These are phyloP conservation scores for Trichoderma polysporum DNA, from an alignment of 2,329 filamentous ascomycete species.

Conservation along the genomic window DNA sequence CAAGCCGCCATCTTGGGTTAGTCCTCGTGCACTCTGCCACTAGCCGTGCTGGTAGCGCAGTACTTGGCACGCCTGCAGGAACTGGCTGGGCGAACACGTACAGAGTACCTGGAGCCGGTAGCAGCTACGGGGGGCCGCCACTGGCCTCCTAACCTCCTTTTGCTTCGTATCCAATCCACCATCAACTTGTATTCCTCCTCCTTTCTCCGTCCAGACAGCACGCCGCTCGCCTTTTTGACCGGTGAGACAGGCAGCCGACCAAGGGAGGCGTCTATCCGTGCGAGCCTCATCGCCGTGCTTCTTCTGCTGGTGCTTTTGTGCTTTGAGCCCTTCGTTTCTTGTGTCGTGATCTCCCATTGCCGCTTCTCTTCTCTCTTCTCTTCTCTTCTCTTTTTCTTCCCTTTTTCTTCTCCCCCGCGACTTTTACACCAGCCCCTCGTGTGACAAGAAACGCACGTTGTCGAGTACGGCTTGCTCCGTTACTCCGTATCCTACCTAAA, in stretches of 20 bases:
- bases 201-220: constrained; percentile 2
- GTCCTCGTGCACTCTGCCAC: neutral
- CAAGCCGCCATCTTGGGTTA: constrained; percentile 12
- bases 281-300: neutral
- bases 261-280: constrained; percentile 4
- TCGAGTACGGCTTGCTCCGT: neutral
- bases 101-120: neutral
- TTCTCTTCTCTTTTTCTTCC: neutral
- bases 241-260: constrained; percentile 11
- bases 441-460: constrained; percentile 11
- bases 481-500: constrained; percentile 1
- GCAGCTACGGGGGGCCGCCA: constrained; percentile 10
- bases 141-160: constrained; percentile 20
- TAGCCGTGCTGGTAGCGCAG: neutral
- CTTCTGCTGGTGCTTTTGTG: neutral
- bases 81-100: neutral
- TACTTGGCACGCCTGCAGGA: neutral
- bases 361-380: neutral
- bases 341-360: neutral
- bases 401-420: neutral
- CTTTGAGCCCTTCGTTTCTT: neutral
- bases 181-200: constrained; percentile 15
- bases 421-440: neutral
- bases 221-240: constrained; percentile 11
- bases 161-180: constrained; percentile 20